Percentiles rank a stretch among this genome's conserved stretches.
Evolutionary conservation across 1,284 basidiomycete species (phyloP).

Genomic region (Moniliophthora roreri): DNA sequence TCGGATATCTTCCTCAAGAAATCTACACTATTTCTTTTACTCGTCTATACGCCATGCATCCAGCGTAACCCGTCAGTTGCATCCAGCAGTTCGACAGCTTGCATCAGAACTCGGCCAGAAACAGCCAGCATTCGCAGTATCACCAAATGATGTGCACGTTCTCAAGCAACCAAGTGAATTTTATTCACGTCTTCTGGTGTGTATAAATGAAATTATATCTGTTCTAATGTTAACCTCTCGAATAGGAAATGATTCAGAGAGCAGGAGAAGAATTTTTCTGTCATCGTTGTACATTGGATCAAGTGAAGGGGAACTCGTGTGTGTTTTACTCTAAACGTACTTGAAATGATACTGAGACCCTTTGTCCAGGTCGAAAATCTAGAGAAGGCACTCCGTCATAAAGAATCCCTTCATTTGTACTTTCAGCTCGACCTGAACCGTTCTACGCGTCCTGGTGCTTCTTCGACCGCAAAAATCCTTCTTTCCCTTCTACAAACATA

Average conservation of each 20-base stretch:
- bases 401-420: conserved; percentile 66
- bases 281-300: conserved; percentile 85
- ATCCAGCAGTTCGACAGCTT: conserved; percentile 34
- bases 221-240: neutral
- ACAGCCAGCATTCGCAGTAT: conserved; percentile 39
- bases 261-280: conserved; percentile 80
- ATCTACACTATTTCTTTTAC: too few relatives aligned
- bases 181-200: conserved; percentile 37
- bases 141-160: conserved; percentile 34
- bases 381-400: conserved; percentile 54
- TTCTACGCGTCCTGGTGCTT: conserved; percentile 40
- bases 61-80: neutral
- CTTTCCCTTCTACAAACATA: conserved; percentile 72
- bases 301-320: conserved; percentile 68
- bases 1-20: too few relatives aligned
- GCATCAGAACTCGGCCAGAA: conserved; percentile 31
- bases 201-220: conserved; percentile 1
- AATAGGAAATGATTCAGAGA: conserved; percentile 71
- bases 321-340: conserved; percentile 27
- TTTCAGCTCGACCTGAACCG: conserved; percentile 90
- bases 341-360: neutral
- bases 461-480: conserved; percentile 75
- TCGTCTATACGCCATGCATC: too few relatives aligned
- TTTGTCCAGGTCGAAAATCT: conserved; percentile 65
- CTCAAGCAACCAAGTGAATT: conserved; percentile 37